Evolutionary conservation across 768 basidiomycete species (phyloP), one percentile per base, ranked within the genome.

Genomic region (Obba rivulosa): DNA sequence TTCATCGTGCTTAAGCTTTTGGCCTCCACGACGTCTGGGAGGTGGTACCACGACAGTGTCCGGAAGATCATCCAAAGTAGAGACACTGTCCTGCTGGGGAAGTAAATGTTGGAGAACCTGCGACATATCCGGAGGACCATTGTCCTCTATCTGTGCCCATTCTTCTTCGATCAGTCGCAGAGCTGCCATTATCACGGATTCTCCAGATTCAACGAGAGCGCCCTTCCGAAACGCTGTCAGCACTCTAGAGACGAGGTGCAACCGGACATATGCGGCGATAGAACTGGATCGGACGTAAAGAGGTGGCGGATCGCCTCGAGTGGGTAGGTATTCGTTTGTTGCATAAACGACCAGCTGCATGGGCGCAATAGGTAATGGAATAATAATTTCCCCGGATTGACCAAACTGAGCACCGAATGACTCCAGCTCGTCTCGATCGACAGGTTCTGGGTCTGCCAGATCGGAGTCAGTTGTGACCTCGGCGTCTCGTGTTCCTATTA

Each of bases 71-170:
- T 21, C 37, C 20, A 40, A 31, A n/a, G 50, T 9, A 23, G 28
- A 3, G 4, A n/a, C 14, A 1, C 17, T 3, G 16, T 40, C 31
- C 23, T 43, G 44, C 2, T 53, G 58, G 21, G 75, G 73, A 34
- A 84, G 56, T 18, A 92, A 70, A 57, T 83, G 71, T 45, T 74
- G 69, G 37, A 93, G 69, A 3, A 94, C 83, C 8, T 66, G 65
- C 8, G 79, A 79, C 45, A 92, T 75, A 49, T 86, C 81, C 1
- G 93, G 92, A 2, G 90, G 88, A 3, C 87, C 85, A 37, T 79
- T 62, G 43, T 78, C 77, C 59, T 87, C 77, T 16, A 90, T 69
- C 1, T 64, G 59, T 0, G 81, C 81, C 80, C 89, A 87, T 41
- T 75, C 77, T 28, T 77, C 80, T 62, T 90, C 87, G 3, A 93